Evolutionary conservation across 495 filamentous ascomycete species (phyloP), one percentile per base, ranked within the genome.

Genomic region (Penicillium manginii): DNA sequence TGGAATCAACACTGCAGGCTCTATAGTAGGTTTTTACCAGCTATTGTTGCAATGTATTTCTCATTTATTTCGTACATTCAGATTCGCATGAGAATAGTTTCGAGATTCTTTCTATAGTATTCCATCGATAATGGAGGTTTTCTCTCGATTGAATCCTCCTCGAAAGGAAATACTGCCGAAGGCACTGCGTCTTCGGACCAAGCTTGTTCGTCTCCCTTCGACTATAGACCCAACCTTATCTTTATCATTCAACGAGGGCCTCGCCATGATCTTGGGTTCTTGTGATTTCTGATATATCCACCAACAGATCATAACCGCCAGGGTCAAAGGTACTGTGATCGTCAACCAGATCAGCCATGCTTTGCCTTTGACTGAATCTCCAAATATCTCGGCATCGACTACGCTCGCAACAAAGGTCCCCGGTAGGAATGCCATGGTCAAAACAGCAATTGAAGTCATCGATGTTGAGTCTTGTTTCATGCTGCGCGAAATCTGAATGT

Each of bases 381-480:
- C 57, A 26, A 60, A 60, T 22, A 60, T 40, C 4, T 39, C 52
- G 15, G 58, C 53, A 5, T 40, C 52, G 7, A 60, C 52, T 2
- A 60, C 37, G 4, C 42, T 56, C 11, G 59, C 62, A 3, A 48
- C 51, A 43, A 84, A 83, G 14, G 77, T 84, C 0, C 78, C 81
- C 0, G 81, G 81, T 2, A 84, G 58, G 60, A 84, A 83, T 14
- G 78, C 64, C 80, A 84, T 82, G 21, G 82, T 81, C 26, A 84
- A 61, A 3, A 77, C 69, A 9, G 83, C 81, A 23, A 85, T 78
- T 31, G 75, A 77, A 57, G 78, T 82, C 81, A 84, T 84, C 4
- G 74, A 74, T 6, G 74, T 74, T 45, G 74, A 79, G 52, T 83
- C 80, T 33, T 68, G 59, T 50, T 74, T 74, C 39, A 74, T 74